These are phyloP conservation scores for Gossypium davidsonii DNA, from an alignment of 441 rosid genomes.

Conservation along the genomic window DNA sequence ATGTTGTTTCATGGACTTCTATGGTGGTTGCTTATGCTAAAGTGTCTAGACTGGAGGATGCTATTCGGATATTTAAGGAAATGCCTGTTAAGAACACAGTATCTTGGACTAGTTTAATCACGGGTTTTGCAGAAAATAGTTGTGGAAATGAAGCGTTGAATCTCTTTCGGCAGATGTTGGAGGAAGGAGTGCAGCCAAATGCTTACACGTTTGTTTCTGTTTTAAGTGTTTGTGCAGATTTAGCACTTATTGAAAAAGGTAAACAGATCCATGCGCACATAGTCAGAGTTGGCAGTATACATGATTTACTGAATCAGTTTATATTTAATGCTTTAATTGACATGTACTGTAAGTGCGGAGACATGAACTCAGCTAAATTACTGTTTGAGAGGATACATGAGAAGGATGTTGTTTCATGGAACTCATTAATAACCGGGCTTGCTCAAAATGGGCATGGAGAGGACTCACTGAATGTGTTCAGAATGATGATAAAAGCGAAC, in stretches of 20 bases:
- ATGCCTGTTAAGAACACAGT: slow-evolving; percentile 38
- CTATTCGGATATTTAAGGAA: slow-evolving; percentile 27
- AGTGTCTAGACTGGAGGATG: slow-evolving; percentile 30
- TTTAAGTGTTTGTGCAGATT: slow-evolving; percentile 44
- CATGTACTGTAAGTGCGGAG: slow-evolving; percentile 47
- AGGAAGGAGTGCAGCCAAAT: slow-evolving; percentile 35
- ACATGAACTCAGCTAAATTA: slow-evolving; percentile 28
- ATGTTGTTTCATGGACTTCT: slow-evolving; percentile 44
- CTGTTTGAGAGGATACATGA: slow-evolving; percentile 32
- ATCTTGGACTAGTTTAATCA: slow-evolving; percentile 48
- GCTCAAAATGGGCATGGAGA: slow-evolving; percentile 25
- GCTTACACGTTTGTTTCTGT: slow-evolving; percentile 40
- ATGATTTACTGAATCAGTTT: slow-evolving; percentile 28
- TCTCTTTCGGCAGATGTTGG: slow-evolving; percentile 36
- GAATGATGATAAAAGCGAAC: slow-evolving; percentile 20
- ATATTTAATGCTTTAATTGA: slow-evolving; percentile 33
- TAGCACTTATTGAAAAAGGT: slow-evolving; percentile 40
- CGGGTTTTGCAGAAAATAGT: slow-evolving; percentile 35
- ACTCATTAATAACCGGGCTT: slow-evolving; percentile 36
- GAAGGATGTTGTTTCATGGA: slow-evolving; percentile 44
- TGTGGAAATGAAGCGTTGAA: slow-evolving; percentile 32
- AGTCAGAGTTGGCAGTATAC: slow-evolving; percentile 21
- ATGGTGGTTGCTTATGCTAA: slow-evolving; percentile 30
- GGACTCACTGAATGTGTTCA: slow-evolving; percentile 18
- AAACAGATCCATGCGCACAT: slow-evolving; percentile 41